phyloP scores from a whole-genome alignment of 768 basidiomycete species.

The Jaapia argillacea region DNA sequence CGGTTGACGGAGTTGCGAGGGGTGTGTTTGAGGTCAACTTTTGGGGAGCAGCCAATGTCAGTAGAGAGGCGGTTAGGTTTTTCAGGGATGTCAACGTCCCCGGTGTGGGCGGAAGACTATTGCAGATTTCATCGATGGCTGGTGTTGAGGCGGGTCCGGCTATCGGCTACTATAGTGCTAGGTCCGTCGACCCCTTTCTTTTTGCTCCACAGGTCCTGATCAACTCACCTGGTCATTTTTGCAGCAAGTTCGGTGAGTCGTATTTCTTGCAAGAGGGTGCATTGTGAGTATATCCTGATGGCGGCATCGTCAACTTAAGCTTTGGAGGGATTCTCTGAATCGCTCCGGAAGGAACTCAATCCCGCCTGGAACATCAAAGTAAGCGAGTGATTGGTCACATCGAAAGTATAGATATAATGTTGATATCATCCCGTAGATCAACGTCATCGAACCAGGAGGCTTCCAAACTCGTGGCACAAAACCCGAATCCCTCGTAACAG shows the following conservation, averaged over 20 bases:
- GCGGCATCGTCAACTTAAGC: too few relatives aligned
- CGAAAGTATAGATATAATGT: not conserved
- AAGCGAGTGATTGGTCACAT: not conserved
- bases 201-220: not conserved
- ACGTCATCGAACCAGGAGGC: conserved; percentile 11
- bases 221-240: not conserved
- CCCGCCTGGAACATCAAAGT: conserved; percentile 27
- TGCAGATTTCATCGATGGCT: conserved; percentile 22
- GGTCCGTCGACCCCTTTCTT: too few relatives aligned
- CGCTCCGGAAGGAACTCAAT: conserved; percentile 20
- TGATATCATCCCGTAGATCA: conserved; percentile 7
- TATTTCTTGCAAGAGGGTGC: conserved; percentile 11
- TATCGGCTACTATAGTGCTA: conserved; percentile 16
- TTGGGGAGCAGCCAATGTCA: conserved; percentile 20
- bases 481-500: not conserved
- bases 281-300: too few relatives aligned
- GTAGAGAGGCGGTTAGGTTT: conserved; percentile 19
- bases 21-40: conserved; percentile 15
- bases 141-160: conserved; percentile 10
- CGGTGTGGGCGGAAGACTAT: conserved; percentile 20
- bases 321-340: conserved; percentile 20
- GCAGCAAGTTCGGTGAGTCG: conserved; percentile 2
- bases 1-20: conserved; percentile 4
- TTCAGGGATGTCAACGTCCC: conserved; percentile 28
- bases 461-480: conserved; percentile 4